Evolutionary conservation across 2,329 filamentous ascomycete species (phyloP), one percentile per base, ranked within the genome.

Genomic region (Alternaria arbusti): DNA sequence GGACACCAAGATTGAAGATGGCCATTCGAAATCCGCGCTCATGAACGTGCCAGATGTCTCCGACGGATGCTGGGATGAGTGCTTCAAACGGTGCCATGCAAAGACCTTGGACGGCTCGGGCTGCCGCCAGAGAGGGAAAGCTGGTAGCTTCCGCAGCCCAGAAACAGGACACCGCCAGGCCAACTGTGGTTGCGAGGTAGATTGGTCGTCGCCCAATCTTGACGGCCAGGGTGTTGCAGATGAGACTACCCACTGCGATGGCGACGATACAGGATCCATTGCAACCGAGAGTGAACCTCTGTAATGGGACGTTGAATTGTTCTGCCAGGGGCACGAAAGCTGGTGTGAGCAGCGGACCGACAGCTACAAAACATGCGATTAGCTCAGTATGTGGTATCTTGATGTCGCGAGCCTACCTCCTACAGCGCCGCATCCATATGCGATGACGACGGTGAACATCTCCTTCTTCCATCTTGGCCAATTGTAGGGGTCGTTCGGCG

Each of bases 401-500:
- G 20, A 44, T 6, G 17, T 23, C 23, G 13, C 30, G 11, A 17
- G 4, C 63, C 55, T 52, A 70, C 70, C 70, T 61, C 71, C 70
- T 43, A 74, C 71, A 54, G 66, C 69, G 3, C 69, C 71, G 25
- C 71, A 72, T 20, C 69, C 71, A 45, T 69, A 74, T 11, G 61
- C 70, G 40, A 72, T 71, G 5, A 71, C 69, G 7, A 70, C 40
- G 0, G 71, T 72, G 46, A 74, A 74, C 69, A 70, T 69, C 56
- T 72, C 70, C 45, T 74, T 74, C 59, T 72, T 69, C 70, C 70
- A 70, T 68, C 67, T 57, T 28, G 69, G 66, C 86, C 85, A 87
- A 70, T 87, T 87, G 56, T 87, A 78, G 0, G 85, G 85, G 64
- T 87, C 85, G 36, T 83, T 79, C 1, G 82, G 79, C 47, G 85